Conservation (phyloP, 1,284 basidiomycete species). For the Pterula multifida region DNA sequence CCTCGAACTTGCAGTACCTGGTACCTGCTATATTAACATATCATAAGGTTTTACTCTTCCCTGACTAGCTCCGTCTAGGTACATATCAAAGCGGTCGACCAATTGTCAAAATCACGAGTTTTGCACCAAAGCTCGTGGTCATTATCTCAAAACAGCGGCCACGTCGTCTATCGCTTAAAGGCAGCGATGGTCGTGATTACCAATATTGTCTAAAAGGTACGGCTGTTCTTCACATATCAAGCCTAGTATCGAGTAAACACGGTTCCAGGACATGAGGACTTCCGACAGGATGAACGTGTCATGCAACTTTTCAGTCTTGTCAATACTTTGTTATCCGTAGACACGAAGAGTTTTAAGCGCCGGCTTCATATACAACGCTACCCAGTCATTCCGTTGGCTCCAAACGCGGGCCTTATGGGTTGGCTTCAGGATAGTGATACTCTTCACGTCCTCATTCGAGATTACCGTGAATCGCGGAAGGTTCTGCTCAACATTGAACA, state of each 20-base stretch:
- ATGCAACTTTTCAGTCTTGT: constrained; percentile 99
- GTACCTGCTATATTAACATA: constrained; percentile 24
- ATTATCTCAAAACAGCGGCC: constrained; percentile 99
- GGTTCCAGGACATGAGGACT: constrained; percentile 83
- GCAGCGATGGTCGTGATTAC: constrained; percentile 90
- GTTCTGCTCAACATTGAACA: constrained; percentile 98
- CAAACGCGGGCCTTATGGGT: constrained; percentile 90
- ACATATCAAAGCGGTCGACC: constrained; percentile 90
- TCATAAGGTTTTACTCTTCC: background rate
- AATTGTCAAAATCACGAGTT: constrained; percentile 76
- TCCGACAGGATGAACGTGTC: constrained; percentile 97
- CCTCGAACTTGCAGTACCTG: constrained; percentile 91
- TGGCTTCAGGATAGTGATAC: constrained; percentile 98
- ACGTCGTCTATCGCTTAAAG: constrained; percentile 79
- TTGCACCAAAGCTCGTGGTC: constrained; percentile 80
- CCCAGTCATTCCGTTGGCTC: constrained; percentile 91
- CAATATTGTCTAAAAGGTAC: constrained; percentile 87
- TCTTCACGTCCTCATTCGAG: constrained; percentile 94
- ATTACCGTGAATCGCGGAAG: constrained; percentile 90
- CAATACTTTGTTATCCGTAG: constrained; percentile 88
- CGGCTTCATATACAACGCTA: constrained; percentile 91
- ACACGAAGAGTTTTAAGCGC: constrained; percentile 93
- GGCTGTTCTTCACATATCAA: constrained; percentile 8
- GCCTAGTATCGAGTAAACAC: background rate
- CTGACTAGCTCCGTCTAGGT: constrained; percentile 30